Evolutionary conservation across 257 asterid genomes (phyloP).

Genomic region (Cinchona pubescens): DNA sequence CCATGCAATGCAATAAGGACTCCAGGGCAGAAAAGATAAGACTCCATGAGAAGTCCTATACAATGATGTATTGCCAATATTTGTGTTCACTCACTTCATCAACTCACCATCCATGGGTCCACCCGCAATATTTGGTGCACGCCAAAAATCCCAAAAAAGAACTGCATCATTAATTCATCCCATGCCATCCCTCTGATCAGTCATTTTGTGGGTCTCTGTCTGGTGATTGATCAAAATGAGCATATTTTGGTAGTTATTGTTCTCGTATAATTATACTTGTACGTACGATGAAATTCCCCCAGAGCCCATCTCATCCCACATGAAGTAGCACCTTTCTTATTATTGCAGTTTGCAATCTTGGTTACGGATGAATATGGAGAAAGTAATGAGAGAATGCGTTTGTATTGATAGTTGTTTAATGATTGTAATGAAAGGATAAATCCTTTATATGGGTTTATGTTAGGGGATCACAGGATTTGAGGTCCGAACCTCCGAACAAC

Average conservation of each 20-base stretch:
- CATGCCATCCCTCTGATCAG: constrained; percentile 22
- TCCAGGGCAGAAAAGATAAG: not conserved
- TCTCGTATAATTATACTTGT: not conserved
- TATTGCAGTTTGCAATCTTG: too few relatives aligned
- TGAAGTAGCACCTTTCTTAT: not conserved
- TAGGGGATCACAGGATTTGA: too few relatives aligned
- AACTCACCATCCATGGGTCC: not conserved
- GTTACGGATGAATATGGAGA: too few relatives aligned
- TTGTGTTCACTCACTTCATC: not conserved
- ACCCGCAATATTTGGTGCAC: not conserved
- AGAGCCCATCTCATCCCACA: not conserved
- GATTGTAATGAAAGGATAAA: too few relatives aligned
- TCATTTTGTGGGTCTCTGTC: constrained; percentile 29
- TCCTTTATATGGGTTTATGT: too few relatives aligned
- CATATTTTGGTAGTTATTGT: not conserved
- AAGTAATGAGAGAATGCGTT: too few relatives aligned
- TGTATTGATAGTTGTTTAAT: too few relatives aligned
- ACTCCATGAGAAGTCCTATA: not conserved
- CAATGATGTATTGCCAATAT: not conserved
- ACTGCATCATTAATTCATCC: constrained; percentile 13
- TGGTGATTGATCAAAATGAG: constrained; percentile 19
- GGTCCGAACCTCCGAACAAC: too few relatives aligned
- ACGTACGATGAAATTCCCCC: not conserved
- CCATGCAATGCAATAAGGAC: not conserved
- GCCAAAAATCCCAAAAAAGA: constrained; percentile 1